These are phyloP conservation scores for Phytophthora sp. DNA, from an alignment of 352 stramenopile genomes.

Conservation along the genomic window DNA sequence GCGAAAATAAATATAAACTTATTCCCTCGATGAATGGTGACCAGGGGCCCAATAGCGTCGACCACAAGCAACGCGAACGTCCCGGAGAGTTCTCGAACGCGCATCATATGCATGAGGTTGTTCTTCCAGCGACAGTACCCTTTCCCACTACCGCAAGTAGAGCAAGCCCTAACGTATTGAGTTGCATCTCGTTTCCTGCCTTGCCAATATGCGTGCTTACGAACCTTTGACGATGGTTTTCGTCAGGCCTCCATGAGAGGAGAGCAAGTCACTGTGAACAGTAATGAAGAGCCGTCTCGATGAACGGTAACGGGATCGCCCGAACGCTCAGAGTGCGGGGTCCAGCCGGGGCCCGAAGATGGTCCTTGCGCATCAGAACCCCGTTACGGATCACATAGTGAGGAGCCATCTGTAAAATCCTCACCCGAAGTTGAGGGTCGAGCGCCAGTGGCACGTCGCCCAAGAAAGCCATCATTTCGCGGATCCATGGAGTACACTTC, in stretches of 20 bases:
- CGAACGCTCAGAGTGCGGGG: neutral
- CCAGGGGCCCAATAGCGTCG: neutral
- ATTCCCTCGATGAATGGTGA: neutral
- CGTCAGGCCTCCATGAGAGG: neutral
- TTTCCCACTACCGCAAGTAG: neutral
- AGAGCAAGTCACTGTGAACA: neutral
- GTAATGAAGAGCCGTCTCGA: neutral
- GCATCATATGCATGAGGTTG: neutral
- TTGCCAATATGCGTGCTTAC: neutral
- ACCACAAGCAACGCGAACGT: neutral
- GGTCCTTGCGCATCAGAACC: neutral
- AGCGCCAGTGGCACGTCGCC: too few relatives aligned
- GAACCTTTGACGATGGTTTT: neutral
- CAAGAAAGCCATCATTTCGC: too few relatives aligned
- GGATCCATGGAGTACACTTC: too few relatives aligned
- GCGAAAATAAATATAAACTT: too few relatives aligned
- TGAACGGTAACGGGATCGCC: neutral
- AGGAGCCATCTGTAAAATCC: neutral
- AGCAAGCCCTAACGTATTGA: too few relatives aligned
- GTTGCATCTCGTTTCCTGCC: neutral
- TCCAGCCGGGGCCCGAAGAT: neutral
- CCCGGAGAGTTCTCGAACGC: neutral
- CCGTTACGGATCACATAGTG: neutral
- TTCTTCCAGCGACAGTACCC: neutral
- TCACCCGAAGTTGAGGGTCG: neutral